Percentiles rank a stretch among this genome's conserved stretches.
Conservation (phyloP, 192 early-diverging fungal species). For the Coemansia sp. region DNA sequence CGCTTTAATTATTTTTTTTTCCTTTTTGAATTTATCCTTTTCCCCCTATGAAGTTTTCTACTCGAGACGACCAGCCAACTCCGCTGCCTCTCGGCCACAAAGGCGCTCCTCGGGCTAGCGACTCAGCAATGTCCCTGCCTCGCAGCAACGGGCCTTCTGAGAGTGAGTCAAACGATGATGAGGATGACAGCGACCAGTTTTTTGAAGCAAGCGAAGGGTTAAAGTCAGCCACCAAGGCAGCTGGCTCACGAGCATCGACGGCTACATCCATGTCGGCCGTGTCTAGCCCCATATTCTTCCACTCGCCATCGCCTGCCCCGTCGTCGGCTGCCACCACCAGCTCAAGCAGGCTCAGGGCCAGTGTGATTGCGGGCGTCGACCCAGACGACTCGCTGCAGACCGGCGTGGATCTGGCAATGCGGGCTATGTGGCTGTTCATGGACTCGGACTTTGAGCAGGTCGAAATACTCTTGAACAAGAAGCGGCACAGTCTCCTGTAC, state of each 20-base stretch:
- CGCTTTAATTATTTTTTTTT: background rate
- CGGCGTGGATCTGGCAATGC: slow-evolving; percentile 58
- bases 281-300: background rate
- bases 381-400: slow-evolving; percentile 43
- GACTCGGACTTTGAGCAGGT: slow-evolving; percentile 71
- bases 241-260: background rate
- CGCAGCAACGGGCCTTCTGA: background rate
- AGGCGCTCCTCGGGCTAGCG: background rate
- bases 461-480: slow-evolving; percentile 57
- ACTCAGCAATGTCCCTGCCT: background rate
- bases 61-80: background rate
- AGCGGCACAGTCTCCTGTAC: slow-evolving; percentile 62
- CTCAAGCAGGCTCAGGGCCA: background rate
- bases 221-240: background rate
- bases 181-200: slow-evolving; percentile 8
- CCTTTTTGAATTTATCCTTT: background rate
- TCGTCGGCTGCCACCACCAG: background rate
- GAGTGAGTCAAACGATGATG: slow-evolving; percentile 2
- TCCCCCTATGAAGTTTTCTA: background rate
- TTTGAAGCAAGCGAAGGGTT: slow-evolving; percentile 5
- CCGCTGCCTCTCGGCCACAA: background rate
- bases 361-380: slow-evolving; percentile 20
- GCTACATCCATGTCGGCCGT: background rate
- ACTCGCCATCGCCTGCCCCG: background rate
- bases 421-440: slow-evolving; percentile 73